Evolutionary conservation across 768 basidiomycete genomes (phyloP), one percentile per base, ranked within the genome.

Genomic region (Boletus eberwhitei): DNA sequence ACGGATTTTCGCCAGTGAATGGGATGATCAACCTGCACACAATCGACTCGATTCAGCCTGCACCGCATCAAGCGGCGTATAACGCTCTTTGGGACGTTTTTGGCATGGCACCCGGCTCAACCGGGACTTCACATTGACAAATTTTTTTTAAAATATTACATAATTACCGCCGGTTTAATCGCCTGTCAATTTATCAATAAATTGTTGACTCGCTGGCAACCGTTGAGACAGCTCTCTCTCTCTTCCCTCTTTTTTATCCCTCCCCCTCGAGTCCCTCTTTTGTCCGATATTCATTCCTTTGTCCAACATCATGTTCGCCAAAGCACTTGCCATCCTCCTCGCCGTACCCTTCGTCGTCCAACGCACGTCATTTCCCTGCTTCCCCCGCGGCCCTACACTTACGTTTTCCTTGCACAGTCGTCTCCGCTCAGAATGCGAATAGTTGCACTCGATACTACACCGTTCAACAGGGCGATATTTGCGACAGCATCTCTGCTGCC

Each of bases 1-100:
- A 93, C 68, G 73, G 74, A 1, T 90, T 91, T 67, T 89, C 88
- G 2, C 86, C 87, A 0, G 49, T 71, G 22, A 80, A 80, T 0
- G 90, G 87, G 6, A 77, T 84, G 39, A 83, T 93, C 51, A 70
- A 82, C 45, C 61, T 75, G 45, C 90, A 93, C 64, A 74, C 74
- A 44, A 74, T 93, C 46, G 81, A 91, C 64, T 85, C 85, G n/a
- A 90, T 92, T 44, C 79, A 84, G 42, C 90, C 90, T 0, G 84
- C 85, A 1, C 90, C 90, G 4, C 87, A 88, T 62, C 76, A 82
- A 46, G 79, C 84, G 0, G 85, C 85, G 3, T 89, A 85, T 62
- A 82, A 87, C 52, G 79, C 84, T 2, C 73, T 90, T 2, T 73
- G 79, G 17, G 8, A 29, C 29, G 2, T 29, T 29, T 29, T 29